phyloP scores from a whole-genome alignment of 2,329 filamentous ascomycete species.

The Helotiales sp. region DNA sequence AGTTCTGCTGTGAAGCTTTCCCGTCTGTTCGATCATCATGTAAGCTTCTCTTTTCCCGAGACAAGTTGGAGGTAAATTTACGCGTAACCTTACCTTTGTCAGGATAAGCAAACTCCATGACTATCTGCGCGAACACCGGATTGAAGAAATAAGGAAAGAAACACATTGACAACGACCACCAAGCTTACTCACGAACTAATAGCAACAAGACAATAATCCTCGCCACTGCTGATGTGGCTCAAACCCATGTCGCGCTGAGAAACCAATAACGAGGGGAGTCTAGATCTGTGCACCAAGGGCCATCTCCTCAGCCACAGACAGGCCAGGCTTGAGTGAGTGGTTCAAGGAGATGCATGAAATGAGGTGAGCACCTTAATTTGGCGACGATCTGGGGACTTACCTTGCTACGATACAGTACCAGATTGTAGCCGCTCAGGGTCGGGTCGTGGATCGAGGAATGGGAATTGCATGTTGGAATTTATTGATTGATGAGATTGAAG shows the following conservation, averaged over 20 bases:
- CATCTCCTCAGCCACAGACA: conserved; percentile 13
- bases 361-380: conserved; percentile 21
- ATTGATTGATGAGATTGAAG: too few species aligned
- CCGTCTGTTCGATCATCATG: neutral
- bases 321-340: neutral
- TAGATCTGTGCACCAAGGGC: conserved; percentile 6
- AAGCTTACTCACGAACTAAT: neutral
- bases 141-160: neutral
- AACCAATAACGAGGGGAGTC: neutral
- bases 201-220: neutral
- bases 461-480: too few species aligned
- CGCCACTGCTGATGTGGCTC: conserved; percentile 21
- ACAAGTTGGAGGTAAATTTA: neutral
- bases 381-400: conserved; percentile 7
- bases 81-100: too few species aligned
- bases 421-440: too few species aligned
- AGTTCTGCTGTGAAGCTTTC: too few species aligned
- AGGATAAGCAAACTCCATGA: neutral
- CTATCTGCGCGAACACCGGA: neutral
- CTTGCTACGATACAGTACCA: too few species aligned
- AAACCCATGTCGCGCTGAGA: conserved; percentile 18
- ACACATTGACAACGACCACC: neutral
- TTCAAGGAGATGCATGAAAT: neutral
- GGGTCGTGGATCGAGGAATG: too few species aligned
- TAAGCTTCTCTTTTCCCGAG: neutral